Evolutionary conservation across 2,329 filamentous ascomycete genomes (phyloP), one percentile per base, ranked within the genome.

Genomic region (Blumeria hordei): DNA sequence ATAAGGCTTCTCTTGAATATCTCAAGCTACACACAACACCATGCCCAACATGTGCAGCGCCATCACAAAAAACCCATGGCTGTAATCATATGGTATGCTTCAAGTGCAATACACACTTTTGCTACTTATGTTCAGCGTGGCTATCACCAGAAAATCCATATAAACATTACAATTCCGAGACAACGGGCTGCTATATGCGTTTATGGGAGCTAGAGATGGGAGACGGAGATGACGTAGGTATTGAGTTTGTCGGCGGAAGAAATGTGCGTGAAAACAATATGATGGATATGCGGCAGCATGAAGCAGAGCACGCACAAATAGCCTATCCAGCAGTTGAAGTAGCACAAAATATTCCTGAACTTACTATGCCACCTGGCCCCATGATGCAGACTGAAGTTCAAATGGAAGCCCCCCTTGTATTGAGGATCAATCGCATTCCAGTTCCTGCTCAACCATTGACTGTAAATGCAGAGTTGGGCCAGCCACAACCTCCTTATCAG

Each of bases 21-120:
- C 73, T 98, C 61, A 73, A 77, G 52, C 69, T 78, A 58, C 81
- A 94, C 69, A 93, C 88, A 0, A 87, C 87, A 10, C 80, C 84
- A 1, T 98, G 92, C 64, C 88, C 92, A 10, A 90, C 87, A 3
- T 98, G 92, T 69, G 78, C 74, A 34, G 81, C 83, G 0, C 86
- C 86, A 0, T 83, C 82, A 21, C 86, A 94, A 66, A 98, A 98
- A 72, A 86, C 83, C 1, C 80, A 85, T 64, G 92, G 92, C 41
- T 98, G 92, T 72, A 95, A 95, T 67, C 88, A 95, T 68, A 96
- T 96, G 88, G 85, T 82, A 53, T 95, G 90, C 69, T 86, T 83
- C 66, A 81, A 85, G 59, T 98, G 92, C 71, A 74, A 82, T 54
- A 84, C 86, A 1, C 90, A 96, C 67, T 96, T 95, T 66, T 98